Conservation (phyloP, 2,329 filamentous ascomycete species). For the Colletotrichum sp. region DNA sequence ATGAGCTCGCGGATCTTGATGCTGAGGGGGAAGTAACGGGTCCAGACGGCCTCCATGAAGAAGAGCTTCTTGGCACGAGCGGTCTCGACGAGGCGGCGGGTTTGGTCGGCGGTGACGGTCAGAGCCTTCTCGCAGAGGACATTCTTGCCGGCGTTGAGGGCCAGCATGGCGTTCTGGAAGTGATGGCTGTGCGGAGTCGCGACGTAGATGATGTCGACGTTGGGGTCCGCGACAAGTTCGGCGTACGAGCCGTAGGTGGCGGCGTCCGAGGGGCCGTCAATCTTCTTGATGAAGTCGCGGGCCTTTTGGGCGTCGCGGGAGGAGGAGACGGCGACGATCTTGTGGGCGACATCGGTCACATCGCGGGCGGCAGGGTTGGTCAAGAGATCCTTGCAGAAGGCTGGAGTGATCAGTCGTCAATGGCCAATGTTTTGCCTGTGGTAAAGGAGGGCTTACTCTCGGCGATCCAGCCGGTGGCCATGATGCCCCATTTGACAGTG, state of each 20-base stretch:
- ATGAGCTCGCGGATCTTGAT: conserved; percentile 75
- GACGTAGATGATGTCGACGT: conserved; percentile 87
- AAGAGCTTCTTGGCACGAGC: conserved; percentile 76
- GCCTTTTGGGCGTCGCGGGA: conserved; percentile 76
- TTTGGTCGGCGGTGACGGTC: conserved; percentile 81
- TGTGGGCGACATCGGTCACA: conserved; percentile 76
- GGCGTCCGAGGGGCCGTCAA: conserved; percentile 71
- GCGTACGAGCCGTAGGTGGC: conserved; percentile 82
- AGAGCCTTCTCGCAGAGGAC: conserved; percentile 93
- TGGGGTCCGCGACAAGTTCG: conserved; percentile 78
- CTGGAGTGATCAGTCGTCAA: conserved; percentile 33
- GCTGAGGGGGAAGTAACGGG: conserved; percentile 84
- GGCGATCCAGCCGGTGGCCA: conserved; percentile 66
- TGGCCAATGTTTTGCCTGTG: not conserved
- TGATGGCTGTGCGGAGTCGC: conserved; percentile 93
- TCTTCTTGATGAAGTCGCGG: conserved; percentile 73
- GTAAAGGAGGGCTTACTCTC: conserved; percentile 48
- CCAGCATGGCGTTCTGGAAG: conserved; percentile 90
- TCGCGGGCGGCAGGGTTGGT: conserved; percentile 73
- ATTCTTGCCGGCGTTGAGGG: conserved; percentile 82
- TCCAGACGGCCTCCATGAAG: conserved; percentile 91
- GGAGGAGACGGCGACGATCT: conserved; percentile 80
- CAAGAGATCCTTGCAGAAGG: conserved; percentile 80
- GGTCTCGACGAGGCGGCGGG: conserved; percentile 72
- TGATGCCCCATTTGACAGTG: conserved; percentile 63